Percentiles rank a stretch among this genome's conserved stretches.
Conservation (phyloP, 2,329 filamentous ascomycete species). For the Alternaria sp. region DNA sequence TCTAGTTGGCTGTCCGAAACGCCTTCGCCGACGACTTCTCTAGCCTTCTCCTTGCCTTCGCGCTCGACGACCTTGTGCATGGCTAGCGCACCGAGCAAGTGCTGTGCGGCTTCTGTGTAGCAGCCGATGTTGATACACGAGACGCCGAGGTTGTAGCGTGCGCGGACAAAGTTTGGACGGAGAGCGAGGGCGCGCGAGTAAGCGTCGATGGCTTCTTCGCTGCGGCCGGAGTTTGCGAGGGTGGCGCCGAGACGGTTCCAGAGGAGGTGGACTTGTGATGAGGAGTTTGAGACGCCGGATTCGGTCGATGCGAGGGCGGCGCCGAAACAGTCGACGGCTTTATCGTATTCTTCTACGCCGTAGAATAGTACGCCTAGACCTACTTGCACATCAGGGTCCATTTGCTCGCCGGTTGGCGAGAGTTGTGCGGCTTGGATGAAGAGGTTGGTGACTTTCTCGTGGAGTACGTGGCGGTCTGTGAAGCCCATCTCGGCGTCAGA, state of each 20-base stretch:
- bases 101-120: conserved; percentile 88
- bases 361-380: conserved; percentile 97
- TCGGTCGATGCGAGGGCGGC: conserved; percentile 87
- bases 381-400: conserved; percentile 98
- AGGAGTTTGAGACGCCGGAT: conserved; percentile 80
- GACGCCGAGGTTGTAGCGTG: conserved; percentile 94
- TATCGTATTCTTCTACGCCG: conserved; percentile 96
- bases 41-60: conserved; percentile 80
- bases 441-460: conserved; percentile 86
- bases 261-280: conserved; percentile 86
- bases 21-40: conserved; percentile 72
- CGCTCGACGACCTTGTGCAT: conserved; percentile 96
- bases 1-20: conserved; percentile 77
- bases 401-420: conserved; percentile 88
- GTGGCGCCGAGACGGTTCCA: conserved; percentile 98
- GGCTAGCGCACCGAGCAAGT: conserved; percentile 86
- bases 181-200: conserved; percentile 92
- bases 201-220: conserved; percentile 94
- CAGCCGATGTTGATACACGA: conserved; percentile 98
- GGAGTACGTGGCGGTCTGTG: conserved; percentile 87
- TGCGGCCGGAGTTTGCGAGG: conserved; percentile 89
- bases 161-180: conserved; percentile 94
- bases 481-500: conserved; percentile 86
- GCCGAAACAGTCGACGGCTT: conserved; percentile 97
- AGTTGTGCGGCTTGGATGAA: conserved; percentile 94